phyloP scores from a whole-genome alignment of 2,329 filamentous ascomycete genomes.

The Emmonsiellopsis sp. region DNA sequence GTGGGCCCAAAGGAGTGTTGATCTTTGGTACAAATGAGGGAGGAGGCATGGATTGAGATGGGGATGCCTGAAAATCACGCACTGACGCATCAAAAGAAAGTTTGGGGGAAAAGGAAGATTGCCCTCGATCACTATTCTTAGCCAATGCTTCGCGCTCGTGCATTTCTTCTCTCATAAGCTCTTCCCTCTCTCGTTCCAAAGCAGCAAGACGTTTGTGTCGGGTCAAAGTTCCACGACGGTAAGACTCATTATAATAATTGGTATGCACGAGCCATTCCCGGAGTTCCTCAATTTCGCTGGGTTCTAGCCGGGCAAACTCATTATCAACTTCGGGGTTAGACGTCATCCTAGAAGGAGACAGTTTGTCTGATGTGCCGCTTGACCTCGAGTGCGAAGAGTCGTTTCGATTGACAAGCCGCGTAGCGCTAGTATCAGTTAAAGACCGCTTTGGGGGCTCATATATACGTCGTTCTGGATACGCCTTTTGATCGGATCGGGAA shows the following conservation, averaged over 20 bases:
- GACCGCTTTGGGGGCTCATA: slow-evolving; percentile 8
- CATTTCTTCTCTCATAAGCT: slow-evolving; percentile 12
- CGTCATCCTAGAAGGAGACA: not conserved
- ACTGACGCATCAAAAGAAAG: not conserved
- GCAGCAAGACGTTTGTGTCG: slow-evolving; percentile 18
- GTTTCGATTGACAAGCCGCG: not conserved
- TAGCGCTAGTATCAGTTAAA: not conserved
- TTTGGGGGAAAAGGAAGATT: not conserved
- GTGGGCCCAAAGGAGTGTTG: not conserved
- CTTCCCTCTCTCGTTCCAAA: slow-evolving; percentile 22
- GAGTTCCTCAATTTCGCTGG: slow-evolving; percentile 17
- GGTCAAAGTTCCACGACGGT: slow-evolving; percentile 18
- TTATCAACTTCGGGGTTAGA: slow-evolving; percentile 4
- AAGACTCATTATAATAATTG: slow-evolving; percentile 24
- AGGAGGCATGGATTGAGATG: not conserved
- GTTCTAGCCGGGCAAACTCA: slow-evolving; percentile 9
- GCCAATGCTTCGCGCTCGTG: slow-evolving; percentile 9
- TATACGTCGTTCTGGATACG: slow-evolving; percentile 13
- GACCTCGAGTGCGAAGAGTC: not conserved
- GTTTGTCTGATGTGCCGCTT: not conserved
- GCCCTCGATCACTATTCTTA: not conserved
- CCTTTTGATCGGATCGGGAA: slow-evolving; percentile 4
- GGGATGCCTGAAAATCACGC: not conserved
- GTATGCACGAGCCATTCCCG: slow-evolving; percentile 29
- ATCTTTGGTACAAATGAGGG: not conserved